A percentile compares a stretch with the other conserved stretches of the same genome.
These are phyloP conservation scores for Dendrothele bispora DNA, from an alignment of 768 basidiomycete species.

Conservation along the genomic window DNA sequence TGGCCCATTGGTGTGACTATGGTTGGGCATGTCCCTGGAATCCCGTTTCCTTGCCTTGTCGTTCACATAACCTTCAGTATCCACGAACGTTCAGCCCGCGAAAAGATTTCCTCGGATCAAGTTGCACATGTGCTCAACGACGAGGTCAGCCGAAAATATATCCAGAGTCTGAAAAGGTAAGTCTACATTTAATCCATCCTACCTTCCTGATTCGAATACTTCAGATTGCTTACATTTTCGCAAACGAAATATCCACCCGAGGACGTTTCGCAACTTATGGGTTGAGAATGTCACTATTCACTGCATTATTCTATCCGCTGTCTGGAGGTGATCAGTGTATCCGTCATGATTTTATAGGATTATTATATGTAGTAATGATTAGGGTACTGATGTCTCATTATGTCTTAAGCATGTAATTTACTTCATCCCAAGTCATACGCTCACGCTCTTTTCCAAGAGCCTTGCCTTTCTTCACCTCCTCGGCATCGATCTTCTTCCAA, in stretches of 20 bases:
- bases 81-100: constrained; percentile 95
- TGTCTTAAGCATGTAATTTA: no score
- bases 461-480: constrained; percentile 65
- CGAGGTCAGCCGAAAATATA: constrained; percentile 98
- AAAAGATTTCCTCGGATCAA: constrained; percentile 96
- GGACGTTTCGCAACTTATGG: constrained; percentile 92
- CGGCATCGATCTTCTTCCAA: constrained; percentile 75
- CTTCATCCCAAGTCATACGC: constrained; percentile 72
- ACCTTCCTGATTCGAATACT: background rate
- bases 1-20: constrained; percentile 99
- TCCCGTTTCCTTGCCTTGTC: background rate
- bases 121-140: constrained; percentile 99
- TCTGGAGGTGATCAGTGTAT: no score
- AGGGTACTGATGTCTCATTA: no score
- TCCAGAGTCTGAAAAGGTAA: constrained; percentile 95
- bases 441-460: constrained; percentile 69
- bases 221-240: constrained; percentile 88
- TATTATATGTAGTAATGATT: no score
- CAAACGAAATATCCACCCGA: constrained; percentile 96
- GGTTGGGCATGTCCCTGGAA: constrained; percentile 71
- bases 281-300: constrained; percentile 37
- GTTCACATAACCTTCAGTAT: constrained; percentile 53
- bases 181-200: constrained; percentile 11
- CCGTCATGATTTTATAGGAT: no score
- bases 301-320: constrained; percentile 1